phyloP scores from a whole-genome alignment of 495 filamentous ascomycete genomes.

The Penicillium canariense region DNA sequence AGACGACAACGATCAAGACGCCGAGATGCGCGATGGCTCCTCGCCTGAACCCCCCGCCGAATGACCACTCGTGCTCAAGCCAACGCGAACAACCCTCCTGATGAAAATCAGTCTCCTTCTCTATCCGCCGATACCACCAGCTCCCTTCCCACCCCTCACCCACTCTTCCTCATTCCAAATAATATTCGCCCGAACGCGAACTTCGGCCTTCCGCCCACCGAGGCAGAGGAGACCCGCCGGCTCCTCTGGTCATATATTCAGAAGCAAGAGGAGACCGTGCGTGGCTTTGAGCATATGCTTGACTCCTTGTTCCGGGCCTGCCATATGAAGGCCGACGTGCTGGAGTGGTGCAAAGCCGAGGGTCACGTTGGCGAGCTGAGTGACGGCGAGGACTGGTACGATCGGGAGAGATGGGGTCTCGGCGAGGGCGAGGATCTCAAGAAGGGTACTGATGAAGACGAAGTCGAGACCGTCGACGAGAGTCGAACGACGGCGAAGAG shows the following conservation, averaged over 20 bases:
- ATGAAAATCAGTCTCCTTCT: conserved; percentile 38
- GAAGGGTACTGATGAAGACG: conserved; percentile 90
- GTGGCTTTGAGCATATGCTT: conserved; percentile 73
- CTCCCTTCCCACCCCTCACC: conserved; percentile 64
- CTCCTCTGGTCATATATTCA: conserved; percentile 84
- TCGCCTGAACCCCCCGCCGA: conserved; percentile 51
- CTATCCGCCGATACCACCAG: conserved; percentile 48
- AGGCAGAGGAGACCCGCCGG: conserved; percentile 86
- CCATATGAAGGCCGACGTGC: conserved; percentile 72
- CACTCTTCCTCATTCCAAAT: conserved; percentile 77
- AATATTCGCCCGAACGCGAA: conserved; percentile 70
- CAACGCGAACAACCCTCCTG: conserved; percentile 46
- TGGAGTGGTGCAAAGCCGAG: conserved; percentile 87
- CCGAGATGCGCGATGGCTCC: conserved; percentile 40
- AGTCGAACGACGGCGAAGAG: conserved; percentile 74
- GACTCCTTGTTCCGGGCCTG: conserved; percentile 73
- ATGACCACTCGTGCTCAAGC: conserved; percentile 70
- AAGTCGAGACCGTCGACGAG: conserved; percentile 69
- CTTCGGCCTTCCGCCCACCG: conserved; percentile 71
- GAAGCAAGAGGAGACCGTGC: conserved; percentile 92
- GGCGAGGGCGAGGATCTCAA: conserved; percentile 71
- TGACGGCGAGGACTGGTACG: conserved; percentile 96
- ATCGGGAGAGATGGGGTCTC: conserved; percentile 83
- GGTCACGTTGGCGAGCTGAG: conserved; percentile 82
- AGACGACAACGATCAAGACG: conserved; percentile 31